Percentiles rank a stretch among this genome's conserved stretches.
These are phyloP conservation scores for Xylariomycetidae sp. DNA, from an alignment of 2,329 filamentous ascomycete genomes.

Conservation along the genomic window DNA sequence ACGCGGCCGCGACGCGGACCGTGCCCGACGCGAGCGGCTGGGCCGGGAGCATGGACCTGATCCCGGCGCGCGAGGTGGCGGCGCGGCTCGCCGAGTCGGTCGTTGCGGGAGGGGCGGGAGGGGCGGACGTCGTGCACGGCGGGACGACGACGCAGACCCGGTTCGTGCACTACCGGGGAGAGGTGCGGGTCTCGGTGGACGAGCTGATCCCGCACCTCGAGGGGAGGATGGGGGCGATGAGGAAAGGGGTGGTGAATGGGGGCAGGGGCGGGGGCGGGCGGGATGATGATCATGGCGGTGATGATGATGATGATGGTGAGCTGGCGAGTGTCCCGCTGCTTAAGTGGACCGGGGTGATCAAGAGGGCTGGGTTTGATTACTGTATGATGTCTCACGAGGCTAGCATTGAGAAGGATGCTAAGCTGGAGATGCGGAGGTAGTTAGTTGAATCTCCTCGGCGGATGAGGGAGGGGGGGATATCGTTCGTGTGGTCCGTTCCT, in stretches of 20 bases:
- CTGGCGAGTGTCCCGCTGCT: conserved; percentile 1
- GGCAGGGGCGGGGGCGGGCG: too few species aligned
- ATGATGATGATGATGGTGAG: too few species aligned
- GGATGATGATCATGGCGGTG: too few species aligned
- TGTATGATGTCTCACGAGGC: conserved; percentile 2
- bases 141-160: too few species aligned
- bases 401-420: conserved; percentile 1
- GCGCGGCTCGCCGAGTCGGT: not conserved
- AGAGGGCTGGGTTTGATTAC: conserved; percentile 1
- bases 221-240: conserved; percentile 1
- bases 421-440: conserved; percentile 2
- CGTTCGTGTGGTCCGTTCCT: too few species aligned
- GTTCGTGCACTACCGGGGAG: conserved; percentile 1
- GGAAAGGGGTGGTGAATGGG: too few species aligned
- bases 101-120: too few species aligned
- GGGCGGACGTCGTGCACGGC: not conserved
- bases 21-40: too few species aligned
- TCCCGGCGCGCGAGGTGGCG: not conserved
- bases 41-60: conserved; percentile 3
- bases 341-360: conserved; percentile 2
- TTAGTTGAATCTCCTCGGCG: too few species aligned
- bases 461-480: too few species aligned
- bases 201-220: conserved; percentile 3
- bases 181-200: conserved; percentile 1
- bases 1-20: too few species aligned